Evolutionary conservation across 108 stramenopile species (phyloP).

Genomic region (Skeletonema menzelii): DNA sequence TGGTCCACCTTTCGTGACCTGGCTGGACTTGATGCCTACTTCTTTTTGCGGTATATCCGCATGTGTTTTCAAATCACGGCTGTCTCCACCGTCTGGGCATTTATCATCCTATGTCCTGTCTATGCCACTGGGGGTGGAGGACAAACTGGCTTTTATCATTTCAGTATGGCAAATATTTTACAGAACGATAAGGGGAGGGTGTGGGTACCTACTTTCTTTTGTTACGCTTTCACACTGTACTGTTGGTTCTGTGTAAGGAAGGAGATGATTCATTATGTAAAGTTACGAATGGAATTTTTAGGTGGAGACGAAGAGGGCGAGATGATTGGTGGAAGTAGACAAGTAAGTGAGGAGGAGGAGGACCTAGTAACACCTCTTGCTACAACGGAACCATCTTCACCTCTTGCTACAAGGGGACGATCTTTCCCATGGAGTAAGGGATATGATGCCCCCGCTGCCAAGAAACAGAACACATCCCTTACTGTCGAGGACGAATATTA

Average conservation of each 20-base stretch:
- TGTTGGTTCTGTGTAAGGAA: slow-evolving; percentile 79
- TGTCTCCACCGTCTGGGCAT: slow-evolving; percentile 81
- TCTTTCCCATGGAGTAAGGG: too few species aligned
- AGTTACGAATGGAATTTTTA: slow-evolving; percentile 78
- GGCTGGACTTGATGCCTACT: slow-evolving; percentile 91
- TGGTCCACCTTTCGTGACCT: slow-evolving; percentile 44
- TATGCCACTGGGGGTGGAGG: slow-evolving; percentile 71
- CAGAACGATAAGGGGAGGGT: slow-evolving; percentile 60
- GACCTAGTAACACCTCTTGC: too few species aligned
- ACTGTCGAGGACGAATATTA: too few species aligned
- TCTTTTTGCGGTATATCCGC: slow-evolving; percentile 86
- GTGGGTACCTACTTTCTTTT: slow-evolving; percentile 88
- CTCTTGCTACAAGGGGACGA: too few species aligned
- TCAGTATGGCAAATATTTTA: slow-evolving; percentile 82
- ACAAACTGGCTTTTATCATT: slow-evolving; percentile 79
- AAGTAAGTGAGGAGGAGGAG: neutral
- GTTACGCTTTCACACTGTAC: slow-evolving; percentile 80
- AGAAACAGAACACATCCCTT: neutral
- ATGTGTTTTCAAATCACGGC: slow-evolving; percentile 83
- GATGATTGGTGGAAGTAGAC: neutral
- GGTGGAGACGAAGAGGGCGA: slow-evolving; percentile 54
- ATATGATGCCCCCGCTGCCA: slow-evolving; percentile 29
- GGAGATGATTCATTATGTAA: slow-evolving; percentile 87
- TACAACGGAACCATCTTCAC: too few species aligned
- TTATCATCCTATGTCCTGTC: slow-evolving; percentile 68